A percentile compares a stretch with the other conserved stretches of the same genome.
phyloP scores from a whole-genome alignment of 257 asterid genomes.

The Primulina eburnea region DNA sequence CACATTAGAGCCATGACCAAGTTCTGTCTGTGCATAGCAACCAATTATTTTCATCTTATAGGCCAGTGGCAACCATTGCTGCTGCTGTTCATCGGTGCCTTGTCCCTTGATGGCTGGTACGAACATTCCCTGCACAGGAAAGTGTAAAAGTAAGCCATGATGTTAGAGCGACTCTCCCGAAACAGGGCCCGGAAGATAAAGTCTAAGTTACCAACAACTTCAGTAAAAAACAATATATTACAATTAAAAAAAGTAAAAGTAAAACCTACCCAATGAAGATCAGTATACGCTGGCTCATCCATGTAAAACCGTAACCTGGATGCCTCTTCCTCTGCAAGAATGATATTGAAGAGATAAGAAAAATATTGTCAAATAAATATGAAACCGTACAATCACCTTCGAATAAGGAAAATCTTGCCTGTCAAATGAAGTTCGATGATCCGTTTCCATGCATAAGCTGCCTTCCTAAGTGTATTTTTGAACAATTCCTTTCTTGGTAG shows the following conservation, averaged over 20 bases:
- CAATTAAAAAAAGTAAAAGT: not conserved
- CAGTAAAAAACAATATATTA: not conserved
- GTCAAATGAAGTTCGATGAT: slow-evolving; percentile 71
- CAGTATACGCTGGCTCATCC: slow-evolving; percentile 94
- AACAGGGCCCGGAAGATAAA: not conserved
- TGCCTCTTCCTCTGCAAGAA: slow-evolving; percentile 85
- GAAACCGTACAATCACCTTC: not conserved
- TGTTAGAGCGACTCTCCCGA: not conserved
- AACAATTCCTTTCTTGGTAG: slow-evolving; percentile 87
- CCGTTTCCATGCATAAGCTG: slow-evolving; percentile 78
- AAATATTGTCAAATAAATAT: not conserved
- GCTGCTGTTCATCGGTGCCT: slow-evolving; percentile 90
- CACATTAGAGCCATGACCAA: slow-evolving; percentile 97
- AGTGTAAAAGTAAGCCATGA: slow-evolving; percentile 21
- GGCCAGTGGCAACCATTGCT: slow-evolving; percentile 88
- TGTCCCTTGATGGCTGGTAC: slow-evolving; percentile 90
- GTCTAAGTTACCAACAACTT: not conserved
- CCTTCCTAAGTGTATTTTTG: slow-evolving; percentile 85
- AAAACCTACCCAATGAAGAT: slow-evolving; percentile 91
- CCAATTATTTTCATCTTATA: slow-evolving; percentile 97
- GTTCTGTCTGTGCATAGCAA: slow-evolving; percentile 99
- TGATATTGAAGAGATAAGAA: slow-evolving; percentile 14
- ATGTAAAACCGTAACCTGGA: slow-evolving; percentile 60
- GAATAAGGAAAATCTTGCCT: slow-evolving; percentile 33
- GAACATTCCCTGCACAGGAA: slow-evolving; percentile 80